Evolutionary conservation across 2,329 filamentous ascomycete genomes (phyloP), one percentile per base, ranked within the genome.

Genomic region (Didymella sp.): DNA sequence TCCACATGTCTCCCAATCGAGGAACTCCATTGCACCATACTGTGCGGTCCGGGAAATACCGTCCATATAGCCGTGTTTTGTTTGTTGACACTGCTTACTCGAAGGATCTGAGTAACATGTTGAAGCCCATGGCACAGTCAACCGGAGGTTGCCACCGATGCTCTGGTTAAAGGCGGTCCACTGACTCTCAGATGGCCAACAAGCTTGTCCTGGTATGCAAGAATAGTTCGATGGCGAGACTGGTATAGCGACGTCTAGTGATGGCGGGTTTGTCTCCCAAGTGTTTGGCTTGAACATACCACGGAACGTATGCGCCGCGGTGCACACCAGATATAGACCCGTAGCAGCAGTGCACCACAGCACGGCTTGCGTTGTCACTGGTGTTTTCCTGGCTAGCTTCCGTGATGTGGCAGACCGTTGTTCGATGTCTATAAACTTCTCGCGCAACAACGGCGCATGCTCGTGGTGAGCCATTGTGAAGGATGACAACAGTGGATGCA

Each of bases 181-280:
- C 15, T 74, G 60, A n/a, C 7, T 61, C n/a, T 53, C 33, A 1
- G 65, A 68, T 12, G 72, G 72, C 73, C 73, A 75, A 44, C 77
- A 79, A 22, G 56, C 43, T 47, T 79, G 73, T 6, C 68, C 68
- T 2, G 77, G 78, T 54, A 62, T 58, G 48, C 73, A 76, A 27
- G 71, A 71, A 50, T 73, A 73, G 27, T 69, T 73, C 4, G 61
- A 69, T 2, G 51, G 22, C 6, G 37, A 4, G 9, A 13, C 17
- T 19, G 42, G 17, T n/a, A n/a, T 9, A 13, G 19, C 24, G 17
- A 17, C 6, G 4, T 15, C 25, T 17, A 44, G 21, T 5, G 37
- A 7, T 2, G 21, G 17, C 22, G 21, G 49, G 41, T 19, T 17
- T 6, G 33, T 6, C 7, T 17, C 12, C 22, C 15, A 7, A 21